phyloP scores from a whole-genome alignment of 129 eudicot genomes.

The Glebionis coronaria region DNA sequence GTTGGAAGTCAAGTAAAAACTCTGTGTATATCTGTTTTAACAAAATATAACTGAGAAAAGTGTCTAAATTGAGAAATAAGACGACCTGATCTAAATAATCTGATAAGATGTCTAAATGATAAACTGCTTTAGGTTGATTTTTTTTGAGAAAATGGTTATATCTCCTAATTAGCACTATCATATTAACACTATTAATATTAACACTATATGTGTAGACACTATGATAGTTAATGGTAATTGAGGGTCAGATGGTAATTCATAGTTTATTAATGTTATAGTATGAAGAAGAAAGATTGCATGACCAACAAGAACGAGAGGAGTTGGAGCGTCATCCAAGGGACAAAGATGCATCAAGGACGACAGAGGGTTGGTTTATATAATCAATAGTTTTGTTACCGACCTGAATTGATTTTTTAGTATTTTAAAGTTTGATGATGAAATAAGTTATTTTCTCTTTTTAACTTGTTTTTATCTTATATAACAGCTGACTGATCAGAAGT shows the following conservation, averaged over 20 bases:
- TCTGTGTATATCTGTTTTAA: too few relatives aligned
- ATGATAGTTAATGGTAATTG: background rate
- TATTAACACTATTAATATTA: too few relatives aligned
- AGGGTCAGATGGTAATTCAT: background rate
- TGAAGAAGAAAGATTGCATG: constrained; percentile 95
- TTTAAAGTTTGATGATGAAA: constrained; percentile 8
- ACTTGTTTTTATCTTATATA: constrained; percentile 16
- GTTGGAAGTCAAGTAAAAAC: too few relatives aligned
- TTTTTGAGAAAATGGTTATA: too few relatives aligned
- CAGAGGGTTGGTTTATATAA: constrained; percentile 52
- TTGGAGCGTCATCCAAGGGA: constrained; percentile 74
- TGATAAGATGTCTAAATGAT: too few relatives aligned
- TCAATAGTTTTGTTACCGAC: background rate
- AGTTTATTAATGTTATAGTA: constrained; percentile 42
- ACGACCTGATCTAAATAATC: too few relatives aligned
- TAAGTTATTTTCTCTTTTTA: constrained; percentile 5
- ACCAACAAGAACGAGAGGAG: constrained; percentile 86
- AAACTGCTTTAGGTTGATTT: too few relatives aligned
- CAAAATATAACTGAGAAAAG: too few relatives aligned
- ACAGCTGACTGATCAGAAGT: constrained; percentile 76
- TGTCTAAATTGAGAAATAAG: too few relatives aligned
- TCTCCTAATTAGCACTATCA: too few relatives aligned
- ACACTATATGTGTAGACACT: too few relatives aligned
- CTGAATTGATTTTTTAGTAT: constrained; percentile 10
- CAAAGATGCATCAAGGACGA: constrained; percentile 83